Conservation (phyloP, 1,284 basidiomycete genomes). For the Irpex sp. region DNA sequence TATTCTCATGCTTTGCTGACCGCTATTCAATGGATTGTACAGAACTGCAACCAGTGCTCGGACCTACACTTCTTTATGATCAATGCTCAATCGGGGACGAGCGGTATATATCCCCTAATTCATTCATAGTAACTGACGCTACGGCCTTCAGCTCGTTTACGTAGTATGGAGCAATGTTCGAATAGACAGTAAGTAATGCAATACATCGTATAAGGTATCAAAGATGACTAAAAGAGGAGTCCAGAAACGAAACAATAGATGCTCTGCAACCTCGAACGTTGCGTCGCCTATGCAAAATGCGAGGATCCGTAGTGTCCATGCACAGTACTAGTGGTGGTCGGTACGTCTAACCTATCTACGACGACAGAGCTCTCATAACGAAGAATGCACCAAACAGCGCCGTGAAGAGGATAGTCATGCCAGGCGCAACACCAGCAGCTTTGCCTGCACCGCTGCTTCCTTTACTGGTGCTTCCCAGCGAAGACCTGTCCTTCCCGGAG, state of each 20-base stretch:
- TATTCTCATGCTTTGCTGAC: neutral
- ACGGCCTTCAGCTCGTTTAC: neutral
- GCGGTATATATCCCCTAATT: neutral
- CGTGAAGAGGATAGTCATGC: slow-evolving; percentile 10
- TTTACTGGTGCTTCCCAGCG: slow-evolving; percentile 41
- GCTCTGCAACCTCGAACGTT: neutral
- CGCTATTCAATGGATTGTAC: neutral
- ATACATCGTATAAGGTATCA: neutral
- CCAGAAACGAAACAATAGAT: neutral
- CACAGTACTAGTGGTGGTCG: neutral
- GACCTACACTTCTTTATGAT: neutral
- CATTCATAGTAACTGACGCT: neutral
- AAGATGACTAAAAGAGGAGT: neutral
- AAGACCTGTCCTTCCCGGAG: slow-evolving; percentile 26
- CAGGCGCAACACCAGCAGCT: slow-evolving; percentile 9
- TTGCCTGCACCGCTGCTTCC: slow-evolving; percentile 14
- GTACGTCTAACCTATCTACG: neutral
- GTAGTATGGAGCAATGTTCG: neutral
- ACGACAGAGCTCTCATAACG: slow-evolving; percentile 5
- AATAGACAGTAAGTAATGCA: neutral
- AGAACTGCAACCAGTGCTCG: neutral
- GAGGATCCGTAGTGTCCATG: neutral
- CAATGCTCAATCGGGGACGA: neutral
- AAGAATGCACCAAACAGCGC: slow-evolving; percentile 7
- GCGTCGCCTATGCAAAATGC: neutral